phyloP scores from a whole-genome alignment of 495 filamentous ascomycete species.

The Hypoxylon rickii region DNA sequence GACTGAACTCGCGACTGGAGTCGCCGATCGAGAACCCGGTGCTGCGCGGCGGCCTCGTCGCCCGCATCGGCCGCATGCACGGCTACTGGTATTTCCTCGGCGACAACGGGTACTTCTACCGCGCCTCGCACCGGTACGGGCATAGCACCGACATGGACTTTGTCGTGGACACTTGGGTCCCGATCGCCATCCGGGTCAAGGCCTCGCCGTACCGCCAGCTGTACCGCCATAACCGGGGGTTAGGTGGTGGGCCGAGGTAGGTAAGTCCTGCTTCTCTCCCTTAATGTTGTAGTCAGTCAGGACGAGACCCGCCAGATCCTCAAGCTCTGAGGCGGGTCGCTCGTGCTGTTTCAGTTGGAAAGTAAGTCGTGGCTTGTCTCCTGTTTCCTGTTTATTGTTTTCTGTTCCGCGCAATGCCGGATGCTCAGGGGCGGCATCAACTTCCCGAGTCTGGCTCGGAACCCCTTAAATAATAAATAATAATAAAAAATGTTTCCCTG shows the following conservation, averaged over 20 bases:
- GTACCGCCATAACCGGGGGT: conserved; percentile 1
- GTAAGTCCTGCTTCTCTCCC: too few species aligned
- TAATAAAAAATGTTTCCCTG: too few species aligned
- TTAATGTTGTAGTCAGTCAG: too few species aligned
- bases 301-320: too few species aligned
- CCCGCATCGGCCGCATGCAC: background rate
- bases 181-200: background rate
- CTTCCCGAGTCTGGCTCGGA: too few species aligned
- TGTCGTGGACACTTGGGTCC: conserved; percentile 8
- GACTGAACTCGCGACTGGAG: conserved; percentile 2
- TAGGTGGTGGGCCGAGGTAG: background rate
- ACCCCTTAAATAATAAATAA: too few species aligned
- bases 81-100: conserved; percentile 16
- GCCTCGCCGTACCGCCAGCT: conserved; percentile 20
- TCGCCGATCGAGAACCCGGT: background rate
- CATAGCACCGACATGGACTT: background rate
- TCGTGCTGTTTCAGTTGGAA: too few species aligned
- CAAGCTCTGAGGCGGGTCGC: too few species aligned
- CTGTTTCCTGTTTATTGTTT: too few species aligned
- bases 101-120: conserved; percentile 1
- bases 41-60: background rate
- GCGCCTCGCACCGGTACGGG: background rate
- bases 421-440: too few species aligned
- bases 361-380: too few species aligned
- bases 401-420: too few species aligned